These are phyloP conservation scores for Eucalyptus erythrocorys DNA, from an alignment of 345 rosid genomes.

Conservation along the genomic window DNA sequence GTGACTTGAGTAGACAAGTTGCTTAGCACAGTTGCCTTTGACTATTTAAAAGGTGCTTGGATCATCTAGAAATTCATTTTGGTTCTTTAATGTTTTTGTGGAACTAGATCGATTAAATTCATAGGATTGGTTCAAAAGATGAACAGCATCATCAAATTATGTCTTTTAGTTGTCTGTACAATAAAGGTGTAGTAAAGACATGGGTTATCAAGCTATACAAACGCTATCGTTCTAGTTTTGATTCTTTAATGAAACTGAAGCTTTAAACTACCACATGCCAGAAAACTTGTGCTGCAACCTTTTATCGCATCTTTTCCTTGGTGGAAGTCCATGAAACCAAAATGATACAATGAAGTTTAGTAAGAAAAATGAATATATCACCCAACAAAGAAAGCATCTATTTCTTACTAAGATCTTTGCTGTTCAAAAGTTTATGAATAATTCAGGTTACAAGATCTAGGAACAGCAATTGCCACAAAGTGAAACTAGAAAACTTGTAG, in stretches of 20 bases:
- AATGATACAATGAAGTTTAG: not conserved
- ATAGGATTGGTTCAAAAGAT: not conserved
- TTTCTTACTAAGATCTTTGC: not conserved
- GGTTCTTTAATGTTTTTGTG: not conserved
- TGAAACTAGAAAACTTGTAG: not conserved
- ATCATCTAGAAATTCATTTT: not conserved
- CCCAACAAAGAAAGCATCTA: not conserved
- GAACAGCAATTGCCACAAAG: not conserved
- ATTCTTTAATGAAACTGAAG: not conserved
- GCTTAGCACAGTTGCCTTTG: not conserved
- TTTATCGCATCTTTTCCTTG: not conserved
- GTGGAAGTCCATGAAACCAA: not conserved
- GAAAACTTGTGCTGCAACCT: not conserved
- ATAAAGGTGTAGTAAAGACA: not conserved
- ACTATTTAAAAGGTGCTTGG: not conserved
- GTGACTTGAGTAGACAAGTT: not conserved
- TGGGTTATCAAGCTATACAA: not conserved
- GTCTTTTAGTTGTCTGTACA: not conserved
- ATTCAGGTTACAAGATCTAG: not conserved
- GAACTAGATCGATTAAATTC: not conserved
- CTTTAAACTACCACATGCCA: not conserved
- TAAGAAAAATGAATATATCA: not conserved
- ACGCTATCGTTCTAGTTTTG: not conserved
- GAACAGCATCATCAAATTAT: not conserved
- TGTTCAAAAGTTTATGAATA: not conserved